phyloP scores from a whole-genome alignment of 2,329 filamentous ascomycete genomes.

The Nothophaeocryptopus gaeumannii region DNA sequence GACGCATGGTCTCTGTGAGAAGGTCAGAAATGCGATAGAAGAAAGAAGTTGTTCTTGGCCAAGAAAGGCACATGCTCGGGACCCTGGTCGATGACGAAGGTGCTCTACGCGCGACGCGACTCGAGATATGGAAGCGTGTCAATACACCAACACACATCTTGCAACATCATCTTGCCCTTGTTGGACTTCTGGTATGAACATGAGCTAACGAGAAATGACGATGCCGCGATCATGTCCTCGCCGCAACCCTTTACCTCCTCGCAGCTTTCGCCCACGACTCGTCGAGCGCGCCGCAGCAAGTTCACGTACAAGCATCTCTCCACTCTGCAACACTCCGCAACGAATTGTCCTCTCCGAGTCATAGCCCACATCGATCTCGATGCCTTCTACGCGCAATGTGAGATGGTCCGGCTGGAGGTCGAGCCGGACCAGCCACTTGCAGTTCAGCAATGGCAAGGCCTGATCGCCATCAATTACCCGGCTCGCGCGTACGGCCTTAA shows the following conservation, averaged over 20 bases:
- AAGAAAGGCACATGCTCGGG: too few species aligned
- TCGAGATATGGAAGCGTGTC: neutral
- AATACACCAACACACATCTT: neutral
- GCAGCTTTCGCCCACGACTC: slow-evolving; percentile 25
- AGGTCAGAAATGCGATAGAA: too few species aligned
- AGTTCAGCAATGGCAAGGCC: slow-evolving; percentile 90
- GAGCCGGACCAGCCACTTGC: slow-evolving; percentile 77
- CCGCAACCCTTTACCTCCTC: slow-evolving; percentile 31
- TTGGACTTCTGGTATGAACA: neutral
- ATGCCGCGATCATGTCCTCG: slow-evolving; percentile 22
- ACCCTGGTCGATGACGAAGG: too few species aligned
- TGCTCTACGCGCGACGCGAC: too few species aligned
- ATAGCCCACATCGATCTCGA: slow-evolving; percentile 93
- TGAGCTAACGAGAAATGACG: slow-evolving; percentile 9
- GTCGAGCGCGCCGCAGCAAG: slow-evolving; percentile 53
- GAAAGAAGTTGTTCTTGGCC: too few species aligned
- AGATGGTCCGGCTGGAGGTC: slow-evolving; percentile 79
- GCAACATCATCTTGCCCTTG: too few species aligned
- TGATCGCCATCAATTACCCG: slow-evolving; percentile 96
- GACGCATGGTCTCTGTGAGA: too few species aligned
- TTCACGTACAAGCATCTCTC: slow-evolving; percentile 84
- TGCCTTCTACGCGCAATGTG: slow-evolving; percentile 93
- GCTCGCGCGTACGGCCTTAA: slow-evolving; percentile 77
- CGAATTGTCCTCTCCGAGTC: slow-evolving; percentile 75
- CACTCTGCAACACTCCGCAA: slow-evolving; percentile 68